Evolutionary conservation across 164 flowering plant genomes (phyloP).

Genomic region (Houttuynia cordata): DNA sequence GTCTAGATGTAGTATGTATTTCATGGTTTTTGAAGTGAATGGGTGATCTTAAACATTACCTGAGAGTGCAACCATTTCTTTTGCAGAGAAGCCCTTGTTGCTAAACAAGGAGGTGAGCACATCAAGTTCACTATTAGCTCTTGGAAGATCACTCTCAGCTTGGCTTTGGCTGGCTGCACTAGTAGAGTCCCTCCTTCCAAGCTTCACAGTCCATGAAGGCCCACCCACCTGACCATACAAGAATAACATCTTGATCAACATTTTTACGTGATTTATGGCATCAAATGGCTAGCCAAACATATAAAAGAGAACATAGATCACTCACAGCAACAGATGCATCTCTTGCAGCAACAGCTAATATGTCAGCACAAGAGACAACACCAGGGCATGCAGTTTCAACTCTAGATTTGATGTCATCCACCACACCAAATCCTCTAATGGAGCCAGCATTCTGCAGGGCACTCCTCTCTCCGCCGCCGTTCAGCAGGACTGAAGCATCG

Average conservation of each 20-base stretch:
- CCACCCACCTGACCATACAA: constrained; percentile 20
- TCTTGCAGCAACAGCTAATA: constrained; percentile 7
- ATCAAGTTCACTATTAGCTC: neutral
- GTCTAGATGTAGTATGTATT: too few relatives aligned
- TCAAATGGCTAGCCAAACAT: neutral
- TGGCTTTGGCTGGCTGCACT: constrained; percentile 15
- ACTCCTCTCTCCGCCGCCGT: constrained; percentile 2
- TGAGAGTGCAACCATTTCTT: constrained; percentile 43
- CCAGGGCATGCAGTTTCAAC: constrained; percentile 6
- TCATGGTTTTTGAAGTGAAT: too few relatives aligned
- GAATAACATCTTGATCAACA: neutral
- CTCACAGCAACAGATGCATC: constrained; percentile 9
- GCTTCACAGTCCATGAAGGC: constrained; percentile 36
- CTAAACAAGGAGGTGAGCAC: constrained; percentile 15
- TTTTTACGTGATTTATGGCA: neutral
- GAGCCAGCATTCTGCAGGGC: constrained; percentile 6
- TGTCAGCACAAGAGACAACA: constrained; percentile 9
- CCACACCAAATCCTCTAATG: constrained; percentile 4
- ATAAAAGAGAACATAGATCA: neutral
- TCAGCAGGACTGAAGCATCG: constrained; percentile 6
- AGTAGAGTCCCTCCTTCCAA: constrained; percentile 36
- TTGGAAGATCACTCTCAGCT: constrained; percentile 26
- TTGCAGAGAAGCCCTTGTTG: constrained; percentile 19
- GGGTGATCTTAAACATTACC: too few relatives aligned
- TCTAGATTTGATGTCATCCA: constrained; percentile 3